Percentiles rank a stretch among this genome's conserved stretches.
phyloP scores from a whole-genome alignment of 2,329 filamentous ascomycete genomes.

The Blastomyces silverae region DNA sequence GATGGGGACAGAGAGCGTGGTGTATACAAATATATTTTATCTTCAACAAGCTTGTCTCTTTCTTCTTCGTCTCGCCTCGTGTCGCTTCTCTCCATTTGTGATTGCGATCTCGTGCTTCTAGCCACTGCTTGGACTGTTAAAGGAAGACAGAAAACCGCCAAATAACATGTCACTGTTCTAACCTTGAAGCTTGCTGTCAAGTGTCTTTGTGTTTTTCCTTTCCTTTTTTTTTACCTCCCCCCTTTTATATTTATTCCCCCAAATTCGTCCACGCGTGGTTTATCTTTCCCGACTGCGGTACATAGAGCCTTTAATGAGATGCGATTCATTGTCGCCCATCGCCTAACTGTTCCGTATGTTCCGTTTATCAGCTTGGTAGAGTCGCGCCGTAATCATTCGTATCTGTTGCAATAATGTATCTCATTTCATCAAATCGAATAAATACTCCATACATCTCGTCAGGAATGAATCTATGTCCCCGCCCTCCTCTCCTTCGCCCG shows the following conservation, averaged over 20 bases:
- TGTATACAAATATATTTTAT: conserved; percentile 1
- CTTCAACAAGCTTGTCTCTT: neutral
- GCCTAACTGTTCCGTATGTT: neutral
- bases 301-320: conserved; percentile 14
- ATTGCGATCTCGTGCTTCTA: neutral
- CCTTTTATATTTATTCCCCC: conserved; percentile 9
- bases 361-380: neutral
- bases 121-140: neutral
- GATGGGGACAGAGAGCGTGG: neutral
- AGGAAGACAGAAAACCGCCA: neutral
- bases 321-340: neutral
- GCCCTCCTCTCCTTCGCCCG: conserved; percentile 54
- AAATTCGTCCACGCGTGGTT: neutral
- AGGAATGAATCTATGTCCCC: conserved; percentile 27
- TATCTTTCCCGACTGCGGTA: conserved; percentile 11
- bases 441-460: neutral
- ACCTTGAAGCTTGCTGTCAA: neutral
- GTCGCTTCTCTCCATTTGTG: neutral
- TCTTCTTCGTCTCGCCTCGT: neutral
- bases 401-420: conserved; percentile 6
- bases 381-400: neutral
- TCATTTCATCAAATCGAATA: conserved; percentile 13
- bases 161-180: neutral
- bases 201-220: neutral
- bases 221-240: too few relatives aligned